Base-by-base conservation (phyloP, 345 rosid genomes). In the Bruguiera parviflora region DNA sequence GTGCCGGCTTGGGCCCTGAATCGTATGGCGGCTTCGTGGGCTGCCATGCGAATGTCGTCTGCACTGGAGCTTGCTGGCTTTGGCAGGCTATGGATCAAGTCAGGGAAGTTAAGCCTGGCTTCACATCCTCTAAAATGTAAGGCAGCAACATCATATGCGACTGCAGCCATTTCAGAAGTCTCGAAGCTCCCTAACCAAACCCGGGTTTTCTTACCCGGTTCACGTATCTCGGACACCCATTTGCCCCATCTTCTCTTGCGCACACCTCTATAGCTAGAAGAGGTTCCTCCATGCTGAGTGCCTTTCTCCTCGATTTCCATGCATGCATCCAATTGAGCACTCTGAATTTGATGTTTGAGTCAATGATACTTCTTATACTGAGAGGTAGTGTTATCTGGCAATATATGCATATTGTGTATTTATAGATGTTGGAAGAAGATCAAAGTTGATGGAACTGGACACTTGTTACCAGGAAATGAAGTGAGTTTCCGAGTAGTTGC, bases 141-240 rank as follows among this genome's bases (percentile, higher is more conserved):
- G 27, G 96, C 97, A 0, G 98, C 98, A 15, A 77, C 88, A 31
- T 93, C 98, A 35, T 93, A 93, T 3, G 98, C 98, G 0, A 96
- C 89, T 1, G 98, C 98, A 0, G 98, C 98, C 98, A 93, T 93
- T 82, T 93, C 92, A 0, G 97, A 82, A 0, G 87, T 79, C 73
- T 87, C 94, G 24, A 85, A 87, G 81, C 98, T 93, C 11, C 98
- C 98, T 0, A 93, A 81, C 98, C 98, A 93, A 15, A 93, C 85
- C 28, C 98, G 71, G 0, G 85, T 85, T 67, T 93, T 93, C 61
- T 83, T 93, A 8, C 98, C 92, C 0, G 97, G 94, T 64, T 93
- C 92, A 8, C 98, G 83, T 57, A 93, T 93, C 72, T 93, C 98
- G 0, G 98, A 91, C 15, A 93, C 98, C 98, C 98, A 93, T 70